These are phyloP conservation scores for Suhomyces panamericanus DNA, from an alignment of 1,139 yeast genomes.

Conservation along the genomic window DNA sequence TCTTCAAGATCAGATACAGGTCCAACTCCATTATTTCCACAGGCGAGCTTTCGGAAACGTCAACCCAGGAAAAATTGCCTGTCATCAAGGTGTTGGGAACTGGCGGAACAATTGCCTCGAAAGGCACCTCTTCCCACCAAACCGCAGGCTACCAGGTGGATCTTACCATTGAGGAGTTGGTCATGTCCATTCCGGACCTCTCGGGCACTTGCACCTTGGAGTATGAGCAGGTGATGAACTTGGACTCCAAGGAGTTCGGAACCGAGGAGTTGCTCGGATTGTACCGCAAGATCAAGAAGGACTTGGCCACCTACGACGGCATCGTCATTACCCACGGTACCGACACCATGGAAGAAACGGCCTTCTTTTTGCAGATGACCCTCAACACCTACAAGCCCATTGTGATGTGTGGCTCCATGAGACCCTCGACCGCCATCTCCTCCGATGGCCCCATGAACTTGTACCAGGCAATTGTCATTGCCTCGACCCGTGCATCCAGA, in stretches of 20 bases:
- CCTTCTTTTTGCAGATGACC: slow-evolving; percentile 64
- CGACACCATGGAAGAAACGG: slow-evolving; percentile 71
- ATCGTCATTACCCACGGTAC: slow-evolving; percentile 72
- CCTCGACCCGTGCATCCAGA: slow-evolving; percentile 49
- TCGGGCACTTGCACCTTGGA: slow-evolving; percentile 57
- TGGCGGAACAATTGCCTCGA: slow-evolving; percentile 74
- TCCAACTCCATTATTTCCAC: slow-evolving; percentile 21
- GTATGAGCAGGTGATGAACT: slow-evolving; percentile 64
- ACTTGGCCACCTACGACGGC: slow-evolving; percentile 51
- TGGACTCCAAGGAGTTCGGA: slow-evolving; percentile 65
- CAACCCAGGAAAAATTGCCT: slow-evolving; percentile 28
- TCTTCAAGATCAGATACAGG: slow-evolving; percentile 24
- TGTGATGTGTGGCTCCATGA: slow-evolving; percentile 71
- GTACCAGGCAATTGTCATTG: slow-evolving; percentile 68
- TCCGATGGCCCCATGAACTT: slow-evolving; percentile 75
- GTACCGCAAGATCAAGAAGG: slow-evolving; percentile 44
- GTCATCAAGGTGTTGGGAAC: slow-evolving; percentile 63
- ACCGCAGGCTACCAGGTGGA: slow-evolving; percentile 73
- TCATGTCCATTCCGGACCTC: slow-evolving; percentile 60
- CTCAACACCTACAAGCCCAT: slow-evolving; percentile 58
- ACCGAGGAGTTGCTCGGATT: slow-evolving; percentile 37
- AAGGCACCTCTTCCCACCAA: slow-evolving; percentile 54
- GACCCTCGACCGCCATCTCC: slow-evolving; percentile 68
- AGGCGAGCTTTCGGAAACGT: slow-evolving; percentile 16
- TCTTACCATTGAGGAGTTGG: slow-evolving; percentile 61